Conservation (phyloP, 2,329 filamentous ascomycete species). For the Mariannaea sp. region DNA sequence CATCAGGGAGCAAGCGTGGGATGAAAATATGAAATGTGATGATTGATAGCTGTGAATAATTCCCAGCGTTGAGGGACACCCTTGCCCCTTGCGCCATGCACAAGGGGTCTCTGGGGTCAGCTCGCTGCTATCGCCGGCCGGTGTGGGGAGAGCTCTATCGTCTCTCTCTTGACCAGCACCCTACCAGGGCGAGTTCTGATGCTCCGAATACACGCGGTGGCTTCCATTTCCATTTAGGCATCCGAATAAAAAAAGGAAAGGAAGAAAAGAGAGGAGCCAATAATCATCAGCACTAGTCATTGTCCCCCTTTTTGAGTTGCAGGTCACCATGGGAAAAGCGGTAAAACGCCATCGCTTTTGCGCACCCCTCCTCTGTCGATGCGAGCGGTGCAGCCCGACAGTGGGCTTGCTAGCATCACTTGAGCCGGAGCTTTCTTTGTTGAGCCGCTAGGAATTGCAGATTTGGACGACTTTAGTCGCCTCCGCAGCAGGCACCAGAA, state of each 20-base stretch:
- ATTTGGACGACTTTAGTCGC: not conserved
- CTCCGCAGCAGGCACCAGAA: slow-evolving; percentile 16
- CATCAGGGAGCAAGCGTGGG: not conserved
- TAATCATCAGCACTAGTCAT: not conserved
- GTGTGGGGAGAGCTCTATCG: slow-evolving; percentile 25
- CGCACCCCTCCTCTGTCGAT: not conserved
- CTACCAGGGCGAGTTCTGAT: no score
- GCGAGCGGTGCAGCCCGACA: not conserved
- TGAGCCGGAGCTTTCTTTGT: slow-evolving; percentile 4
- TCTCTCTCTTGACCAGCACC: no score
- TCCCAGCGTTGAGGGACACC: slow-evolving; percentile 18
- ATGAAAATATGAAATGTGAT: slow-evolving; percentile 20
- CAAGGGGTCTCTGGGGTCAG: no score
- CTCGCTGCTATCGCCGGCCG: slow-evolving; percentile 11
- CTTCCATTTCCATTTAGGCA: not conserved
- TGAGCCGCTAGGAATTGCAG: slow-evolving; percentile 8
- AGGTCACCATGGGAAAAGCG: not conserved
- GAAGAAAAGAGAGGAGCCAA: no score
- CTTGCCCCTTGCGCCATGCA: no score
- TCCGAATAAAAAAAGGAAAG: not conserved
- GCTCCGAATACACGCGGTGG: not conserved
- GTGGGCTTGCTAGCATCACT: not conserved
- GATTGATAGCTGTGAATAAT: slow-evolving; percentile 11
- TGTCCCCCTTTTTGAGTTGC: not conserved
- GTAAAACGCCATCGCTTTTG: not conserved